Evolutionary conservation across 495 filamentous ascomycete genomes (phyloP).

Genomic region (Talaromyces ruber): DNA sequence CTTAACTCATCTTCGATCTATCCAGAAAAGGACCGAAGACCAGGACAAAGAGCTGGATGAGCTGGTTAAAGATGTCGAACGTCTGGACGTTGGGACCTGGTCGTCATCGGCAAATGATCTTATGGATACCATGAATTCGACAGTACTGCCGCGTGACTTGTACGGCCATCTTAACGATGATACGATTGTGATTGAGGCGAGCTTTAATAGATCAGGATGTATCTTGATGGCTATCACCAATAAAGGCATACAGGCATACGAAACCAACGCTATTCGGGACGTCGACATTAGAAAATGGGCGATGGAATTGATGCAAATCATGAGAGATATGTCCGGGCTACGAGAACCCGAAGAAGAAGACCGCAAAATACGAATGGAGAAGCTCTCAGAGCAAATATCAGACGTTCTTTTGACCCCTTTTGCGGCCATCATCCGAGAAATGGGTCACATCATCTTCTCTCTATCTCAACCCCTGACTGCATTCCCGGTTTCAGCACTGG

Average conservation of each 20-base stretch:
- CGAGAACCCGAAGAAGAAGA: conserved; percentile 11
- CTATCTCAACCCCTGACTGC: conserved; percentile 19
- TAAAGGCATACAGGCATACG: conserved; percentile 13
- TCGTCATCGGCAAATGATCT: conserved; percentile 15
- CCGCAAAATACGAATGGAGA: conserved; percentile 7
- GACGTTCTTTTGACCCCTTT: conserved; percentile 14
- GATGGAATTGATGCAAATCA: conserved; percentile 16
- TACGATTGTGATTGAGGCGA: conserved; percentile 17
- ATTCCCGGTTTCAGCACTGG: conserved; percentile 17
- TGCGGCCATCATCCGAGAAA: conserved; percentile 13
- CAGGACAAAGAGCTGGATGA: conserved; percentile 14
- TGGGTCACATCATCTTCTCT: conserved; percentile 20
- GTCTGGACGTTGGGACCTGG: conserved; percentile 11
- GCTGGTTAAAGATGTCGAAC: conserved; percentile 11
- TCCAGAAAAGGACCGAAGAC: conserved; percentile 8
- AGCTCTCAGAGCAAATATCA: conserved; percentile 12
- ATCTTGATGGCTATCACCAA: conserved; percentile 16
- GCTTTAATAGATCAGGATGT: conserved; percentile 12
- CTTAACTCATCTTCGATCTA: conserved; percentile 11
- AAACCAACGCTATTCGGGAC: conserved; percentile 1
- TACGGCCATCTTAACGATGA: conserved; percentile 14
- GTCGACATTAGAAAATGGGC: conserved; percentile 9
- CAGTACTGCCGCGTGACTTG: conserved; percentile 10
- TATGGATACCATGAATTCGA: conserved; percentile 16
- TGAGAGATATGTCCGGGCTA: conserved; percentile 15